A percentile compares a stretch with the other conserved stretches of the same genome.
phyloP scores from a whole-genome alignment of 2,329 filamentous ascomycete genomes.

The Truncatella angustata region DNA sequence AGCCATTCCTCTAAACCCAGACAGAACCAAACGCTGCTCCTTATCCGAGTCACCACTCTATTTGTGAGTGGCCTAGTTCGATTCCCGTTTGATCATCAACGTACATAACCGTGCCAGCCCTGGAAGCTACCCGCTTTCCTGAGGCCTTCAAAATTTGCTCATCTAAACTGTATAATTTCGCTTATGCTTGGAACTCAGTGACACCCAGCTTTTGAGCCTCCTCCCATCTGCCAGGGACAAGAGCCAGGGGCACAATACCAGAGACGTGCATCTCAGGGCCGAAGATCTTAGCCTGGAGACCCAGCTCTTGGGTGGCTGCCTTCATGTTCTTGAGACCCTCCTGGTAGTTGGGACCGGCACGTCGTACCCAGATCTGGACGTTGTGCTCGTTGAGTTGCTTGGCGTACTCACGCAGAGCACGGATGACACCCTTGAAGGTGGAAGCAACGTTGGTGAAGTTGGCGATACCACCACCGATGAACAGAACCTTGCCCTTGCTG shows the following conservation, averaged over 20 bases:
- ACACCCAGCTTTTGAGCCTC: slow-evolving; percentile 45
- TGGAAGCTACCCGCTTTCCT: background rate
- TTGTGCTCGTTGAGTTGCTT: slow-evolving; percentile 91
- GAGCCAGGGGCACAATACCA: slow-evolving; percentile 91
- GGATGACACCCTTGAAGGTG: slow-evolving; percentile 99
- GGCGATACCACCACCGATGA: slow-evolving; percentile 99
- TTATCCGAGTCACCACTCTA: background rate
- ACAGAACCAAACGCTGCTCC: slow-evolving; percentile 5
- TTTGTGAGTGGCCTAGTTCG: slow-evolving; percentile 5
- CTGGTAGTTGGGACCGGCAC: slow-evolving; percentile 96
- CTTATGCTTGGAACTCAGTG: slow-evolving; percentile 60
- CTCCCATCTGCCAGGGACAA: slow-evolving; percentile 65
- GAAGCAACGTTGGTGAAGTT: slow-evolving; percentile 99
- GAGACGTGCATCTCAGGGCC: slow-evolving; percentile 91
- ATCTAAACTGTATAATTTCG: background rate
- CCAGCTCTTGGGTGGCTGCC: slow-evolving; percentile 88
- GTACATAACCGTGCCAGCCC: slow-evolving; percentile 10
- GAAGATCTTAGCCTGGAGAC: slow-evolving; percentile 67
- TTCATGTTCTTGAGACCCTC: slow-evolving; percentile 99
- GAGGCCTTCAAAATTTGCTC: background rate
- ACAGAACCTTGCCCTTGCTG: slow-evolving; percentile 94
- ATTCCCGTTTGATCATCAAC: slow-evolving; percentile 11
- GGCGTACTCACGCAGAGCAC: slow-evolving; percentile 87
- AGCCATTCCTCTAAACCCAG: slow-evolving; percentile 9
- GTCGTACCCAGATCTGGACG: slow-evolving; percentile 92